Evolutionary conservation across 176 grass and related monocot species (phyloP), one percentile per base, ranked within the genome.

Genomic region (Zoysia japonica): DNA sequence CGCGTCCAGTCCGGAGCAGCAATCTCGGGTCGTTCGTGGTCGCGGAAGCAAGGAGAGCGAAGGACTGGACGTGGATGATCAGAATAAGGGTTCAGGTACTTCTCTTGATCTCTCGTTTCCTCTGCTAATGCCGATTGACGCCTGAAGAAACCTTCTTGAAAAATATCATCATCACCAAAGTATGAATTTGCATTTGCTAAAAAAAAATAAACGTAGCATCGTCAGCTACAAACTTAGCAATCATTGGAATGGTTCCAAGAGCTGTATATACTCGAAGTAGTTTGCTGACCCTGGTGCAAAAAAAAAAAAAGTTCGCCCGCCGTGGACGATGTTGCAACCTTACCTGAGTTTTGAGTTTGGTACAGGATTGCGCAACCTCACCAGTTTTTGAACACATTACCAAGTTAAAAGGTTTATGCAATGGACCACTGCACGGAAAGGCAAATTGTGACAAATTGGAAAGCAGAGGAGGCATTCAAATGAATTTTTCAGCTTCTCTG

Each of bases 41-140:
- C 49, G 9, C 13, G 20, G 39, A 10, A 39, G 51, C 9, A 3
- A 11, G n/a, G n/a, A 64, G 16, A 13, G n/a, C n/a, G 56, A 28
- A 60, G 77, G 3, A 36, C 5, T 37, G 40, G 49, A 67, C 16
- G 48, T 0, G 13, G 67, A 37, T 19, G 48, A 44, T 11, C 39
- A 56, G 2, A 56, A 71, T 7, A 84, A 80, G 19, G 5, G 13
- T 1, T 15, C 28, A 84, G 87, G 87, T 88, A 52, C 71, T 0
- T 7, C 1, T n/a, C 8, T 16, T 2, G 5, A 17, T 13, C 14
- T 0, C 28, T 73, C 16, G 10, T 45, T 6, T 43, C 4, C 64
- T 50, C 2, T 28, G 11, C 69, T 35, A 0, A 41, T 46, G 1
- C 10, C 10, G 19, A 16, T 20, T 7, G 39, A 15, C 60, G 68